Percentiles rank a stretch among this genome's conserved stretches.
These are phyloP conservation scores for Ogataea ramenticola DNA, from an alignment of 805 yeast species.

Conservation along the genomic window DNA sequence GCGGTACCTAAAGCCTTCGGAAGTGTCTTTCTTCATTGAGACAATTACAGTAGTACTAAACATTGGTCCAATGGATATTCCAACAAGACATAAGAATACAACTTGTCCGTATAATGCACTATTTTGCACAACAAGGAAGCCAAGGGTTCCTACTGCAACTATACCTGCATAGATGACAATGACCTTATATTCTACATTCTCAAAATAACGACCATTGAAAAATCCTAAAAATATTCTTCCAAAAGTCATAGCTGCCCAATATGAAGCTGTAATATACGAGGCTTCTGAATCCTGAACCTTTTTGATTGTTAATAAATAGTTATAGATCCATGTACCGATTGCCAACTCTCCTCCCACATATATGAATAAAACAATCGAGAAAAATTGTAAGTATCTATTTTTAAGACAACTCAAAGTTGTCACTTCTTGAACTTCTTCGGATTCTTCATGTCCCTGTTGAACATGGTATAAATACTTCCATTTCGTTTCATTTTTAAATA, in stretches of 20 bases:
- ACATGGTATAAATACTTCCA: constrained; percentile 26
- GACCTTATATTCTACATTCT: constrained; percentile 32
- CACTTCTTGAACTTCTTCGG: not conserved
- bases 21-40: constrained; percentile 49
- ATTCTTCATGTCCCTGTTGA: not conserved
- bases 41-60: constrained; percentile 66
- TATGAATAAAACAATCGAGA: constrained; percentile 35
- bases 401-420: constrained; percentile 17
- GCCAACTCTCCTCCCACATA: constrained; percentile 49
- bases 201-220: constrained; percentile 36
- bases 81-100: constrained; percentile 31
- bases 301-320: constrained; percentile 36
- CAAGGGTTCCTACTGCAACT: constrained; percentile 26
- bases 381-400: constrained; percentile 31
- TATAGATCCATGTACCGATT: constrained; percentile 47
- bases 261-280: constrained; percentile 41
- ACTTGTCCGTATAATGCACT: constrained; percentile 20
- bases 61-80: constrained; percentile 45
- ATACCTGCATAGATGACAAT: constrained; percentile 31
- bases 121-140: constrained; percentile 24
- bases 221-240: constrained; percentile 43
- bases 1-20: constrained; percentile 55
- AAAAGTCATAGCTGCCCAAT: constrained; percentile 43
- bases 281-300: constrained; percentile 28
- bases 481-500: constrained; percentile 37